Evolutionary conservation across 163 green algal species (phyloP).

Genomic region (Scenedesmus sp.): DNA sequence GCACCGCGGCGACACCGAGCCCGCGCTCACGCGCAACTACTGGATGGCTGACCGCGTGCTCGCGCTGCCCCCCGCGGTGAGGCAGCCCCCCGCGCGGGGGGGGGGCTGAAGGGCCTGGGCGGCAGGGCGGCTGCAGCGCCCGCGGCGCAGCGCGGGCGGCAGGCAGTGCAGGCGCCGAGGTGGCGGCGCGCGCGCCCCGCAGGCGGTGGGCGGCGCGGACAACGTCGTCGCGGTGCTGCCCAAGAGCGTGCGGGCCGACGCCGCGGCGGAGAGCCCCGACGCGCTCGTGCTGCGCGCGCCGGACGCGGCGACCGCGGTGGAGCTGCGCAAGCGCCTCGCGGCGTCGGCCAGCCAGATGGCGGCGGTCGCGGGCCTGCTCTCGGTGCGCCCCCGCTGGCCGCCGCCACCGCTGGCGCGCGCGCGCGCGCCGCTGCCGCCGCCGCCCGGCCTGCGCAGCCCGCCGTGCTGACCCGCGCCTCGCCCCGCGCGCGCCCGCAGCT

Average conservation of each 20-base stretch:
- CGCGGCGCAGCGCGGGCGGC: too few species aligned
- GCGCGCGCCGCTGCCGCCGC: neutral
- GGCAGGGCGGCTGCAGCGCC: neutral
- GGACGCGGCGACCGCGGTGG: conserved; percentile 29
- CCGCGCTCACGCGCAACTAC: conserved; percentile 1
- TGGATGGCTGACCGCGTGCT: conserved; percentile 36
- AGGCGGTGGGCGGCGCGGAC: conserved; percentile 56
- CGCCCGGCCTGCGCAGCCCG: too few species aligned
- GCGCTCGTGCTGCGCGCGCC: conserved; percentile 60
- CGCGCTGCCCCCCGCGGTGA: conserved; percentile 29
- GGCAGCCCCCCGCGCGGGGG: too few species aligned
- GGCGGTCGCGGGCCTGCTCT: conserved; percentile 46
- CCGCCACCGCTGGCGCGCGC: neutral
- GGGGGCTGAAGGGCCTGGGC: neutral
- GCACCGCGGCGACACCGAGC: conserved; percentile 6
- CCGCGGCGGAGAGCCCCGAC: conserved; percentile 52
- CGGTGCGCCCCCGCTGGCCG: conserved; percentile 28
- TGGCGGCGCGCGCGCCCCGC: neutral
- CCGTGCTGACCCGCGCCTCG: too few species aligned
- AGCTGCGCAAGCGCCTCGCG: conserved; percentile 48
- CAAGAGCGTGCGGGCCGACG: conserved; percentile 25
- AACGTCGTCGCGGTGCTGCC: conserved; percentile 65
- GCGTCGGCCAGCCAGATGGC: conserved; percentile 47
- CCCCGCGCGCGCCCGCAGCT: conserved; percentile 9
- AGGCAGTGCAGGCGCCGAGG: neutral